A percentile compares a stretch with the other conserved stretches of the same genome.
These are phyloP conservation scores for Saccharomycopsis sp. DNA, from an alignment of 805 yeast species.

Conservation along the genomic window DNA sequence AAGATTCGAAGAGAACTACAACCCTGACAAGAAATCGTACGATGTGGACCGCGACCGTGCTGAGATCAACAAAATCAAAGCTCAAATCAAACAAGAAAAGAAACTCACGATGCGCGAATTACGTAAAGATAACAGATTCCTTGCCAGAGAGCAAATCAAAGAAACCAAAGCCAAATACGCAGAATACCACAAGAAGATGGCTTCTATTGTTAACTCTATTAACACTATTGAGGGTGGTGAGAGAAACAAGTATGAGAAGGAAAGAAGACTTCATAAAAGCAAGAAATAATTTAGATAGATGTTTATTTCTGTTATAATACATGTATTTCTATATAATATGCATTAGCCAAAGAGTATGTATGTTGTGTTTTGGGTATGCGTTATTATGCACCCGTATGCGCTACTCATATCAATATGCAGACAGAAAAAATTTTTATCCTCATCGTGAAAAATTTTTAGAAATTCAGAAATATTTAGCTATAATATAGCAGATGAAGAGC, in stretches of 20 bases:
- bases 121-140: conserved; percentile 81
- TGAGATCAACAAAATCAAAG: conserved; percentile 75
- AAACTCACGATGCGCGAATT: conserved; percentile 84
- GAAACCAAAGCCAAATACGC: conserved; percentile 70
- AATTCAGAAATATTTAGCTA: not conserved
- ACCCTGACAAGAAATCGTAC: conserved; percentile 89
- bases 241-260: conserved; percentile 86
- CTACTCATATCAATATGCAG: not conserved
- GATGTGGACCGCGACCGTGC: conserved; percentile 77
- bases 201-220: conserved; percentile 76
- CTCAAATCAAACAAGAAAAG: conserved; percentile 85
- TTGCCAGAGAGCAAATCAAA: conserved; percentile 75
- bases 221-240: conserved; percentile 94
- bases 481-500: no score
- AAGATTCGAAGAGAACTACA: conserved; percentile 90
- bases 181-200: conserved; percentile 86
- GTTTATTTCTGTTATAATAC: conserved; percentile 18
- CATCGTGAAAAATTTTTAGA: not conserved
- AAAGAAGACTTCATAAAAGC: conserved; percentile 57
- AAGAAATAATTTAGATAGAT: conserved; percentile 10
- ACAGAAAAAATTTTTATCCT: not conserved
- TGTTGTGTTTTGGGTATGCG: not conserved
- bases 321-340: conserved; percentile 9
- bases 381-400: not conserved
- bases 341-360: no score